Evolutionary conservation across 1,284 basidiomycete species (phyloP).

Genomic region (Ustilago lituana): DNA sequence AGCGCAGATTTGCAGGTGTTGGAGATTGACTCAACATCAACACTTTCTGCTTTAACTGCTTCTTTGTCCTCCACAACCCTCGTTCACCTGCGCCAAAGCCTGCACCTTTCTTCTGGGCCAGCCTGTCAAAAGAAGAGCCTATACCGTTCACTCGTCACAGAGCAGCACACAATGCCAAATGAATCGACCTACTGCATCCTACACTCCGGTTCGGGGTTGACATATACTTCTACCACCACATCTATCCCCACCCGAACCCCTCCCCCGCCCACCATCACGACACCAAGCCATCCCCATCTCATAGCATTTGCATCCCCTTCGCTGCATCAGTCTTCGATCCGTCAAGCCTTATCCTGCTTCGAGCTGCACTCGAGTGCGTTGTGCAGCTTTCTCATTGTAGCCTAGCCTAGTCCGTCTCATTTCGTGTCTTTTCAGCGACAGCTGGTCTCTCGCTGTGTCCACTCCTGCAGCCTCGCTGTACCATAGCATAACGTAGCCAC

Average conservation of each 20-base stretch:
- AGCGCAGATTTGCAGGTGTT: too few relatives aligned
- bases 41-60: slow-evolving; percentile 30
- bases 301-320: background rate
- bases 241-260: slow-evolving; percentile 3
- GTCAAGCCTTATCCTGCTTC: background rate
- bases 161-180: background rate
- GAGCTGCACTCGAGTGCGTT: background rate
- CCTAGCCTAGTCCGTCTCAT: too few relatives aligned
- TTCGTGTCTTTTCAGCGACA: too few relatives aligned
- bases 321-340: background rate
- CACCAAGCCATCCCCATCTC: slow-evolving; percentile 3
- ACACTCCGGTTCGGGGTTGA: slow-evolving; percentile 36
- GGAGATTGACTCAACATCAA: slow-evolving; percentile 47
- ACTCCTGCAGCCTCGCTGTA: slow-evolving; percentile 1
- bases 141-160: too few relatives aligned
- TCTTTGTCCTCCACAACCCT: background rate
- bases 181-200: slow-evolving; percentile 25
- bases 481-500: background rate
- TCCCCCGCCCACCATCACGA: background rate
- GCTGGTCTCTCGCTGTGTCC: slow-evolving; percentile 5
- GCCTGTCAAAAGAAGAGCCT: slow-evolving; percentile 14
- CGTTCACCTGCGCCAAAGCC: slow-evolving; percentile 1
- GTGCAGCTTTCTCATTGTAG: background rate
- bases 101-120: background rate
- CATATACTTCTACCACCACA: slow-evolving; percentile 40